Conservation (phyloP, 306 rosid genomes). For the Rosa multiflora region DNA sequence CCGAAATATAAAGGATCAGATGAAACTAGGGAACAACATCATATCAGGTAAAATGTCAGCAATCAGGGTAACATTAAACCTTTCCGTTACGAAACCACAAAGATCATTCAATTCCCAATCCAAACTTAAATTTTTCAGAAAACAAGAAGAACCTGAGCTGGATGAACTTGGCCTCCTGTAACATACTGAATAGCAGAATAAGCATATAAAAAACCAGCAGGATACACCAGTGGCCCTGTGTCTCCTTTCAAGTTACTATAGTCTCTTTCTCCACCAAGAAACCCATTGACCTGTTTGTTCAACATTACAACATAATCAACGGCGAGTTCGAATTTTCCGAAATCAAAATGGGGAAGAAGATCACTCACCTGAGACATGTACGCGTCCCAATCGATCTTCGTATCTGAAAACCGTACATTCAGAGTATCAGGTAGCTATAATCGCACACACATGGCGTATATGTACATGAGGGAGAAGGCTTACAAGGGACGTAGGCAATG, state of each 20-base stretch:
- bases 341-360: neutral
- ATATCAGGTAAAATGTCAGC: neutral
- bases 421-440: constrained; percentile 1
- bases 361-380: constrained; percentile 82
- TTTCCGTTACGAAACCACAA: neutral
- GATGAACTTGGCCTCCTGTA: constrained; percentile 68
- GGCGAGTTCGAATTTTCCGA: neutral
- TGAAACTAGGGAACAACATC: too few species aligned
- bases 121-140: neutral
- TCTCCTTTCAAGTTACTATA: constrained; percentile 82
- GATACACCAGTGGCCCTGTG: constrained; percentile 95
- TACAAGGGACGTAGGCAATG: constrained; percentile 79
- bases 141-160: constrained; percentile 63
- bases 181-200: constrained; percentile 68
- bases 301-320: neutral
- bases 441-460: neutral
- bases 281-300: constrained; percentile 52
- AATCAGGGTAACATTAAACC: neutral
- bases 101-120: neutral
- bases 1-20: neutral
- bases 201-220: constrained; percentile 81
- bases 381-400: constrained; percentile 98
- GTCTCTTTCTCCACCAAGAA: constrained; percentile 83
- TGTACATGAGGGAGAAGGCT: constrained; percentile 9
- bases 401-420: constrained; percentile 52